These are phyloP conservation scores for Grammothele lineata DNA, from an alignment of 768 basidiomycete genomes.

Conservation along the genomic window DNA sequence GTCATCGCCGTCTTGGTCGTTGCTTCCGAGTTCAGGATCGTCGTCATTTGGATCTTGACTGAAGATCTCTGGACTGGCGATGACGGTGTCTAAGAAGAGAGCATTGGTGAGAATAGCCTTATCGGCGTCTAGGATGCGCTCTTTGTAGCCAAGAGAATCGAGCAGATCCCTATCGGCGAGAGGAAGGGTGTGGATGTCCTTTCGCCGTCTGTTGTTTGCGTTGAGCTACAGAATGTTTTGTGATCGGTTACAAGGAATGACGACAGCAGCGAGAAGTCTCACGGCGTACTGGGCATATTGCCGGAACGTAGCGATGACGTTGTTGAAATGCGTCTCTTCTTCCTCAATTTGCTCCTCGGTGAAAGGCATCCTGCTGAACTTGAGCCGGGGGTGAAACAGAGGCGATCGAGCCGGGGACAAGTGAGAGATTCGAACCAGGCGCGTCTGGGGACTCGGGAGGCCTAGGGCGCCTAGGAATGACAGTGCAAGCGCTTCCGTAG, in stretches of 20 bases:
- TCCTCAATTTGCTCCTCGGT: constrained; percentile 36
- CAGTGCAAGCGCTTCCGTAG: no score
- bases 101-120: constrained; percentile 77
- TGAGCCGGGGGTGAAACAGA: no score
- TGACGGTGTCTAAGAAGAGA: constrained; percentile 68
- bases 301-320: constrained; percentile 71
- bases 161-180: constrained; percentile 67
- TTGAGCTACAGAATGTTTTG: constrained; percentile 36
- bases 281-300: constrained; percentile 77
- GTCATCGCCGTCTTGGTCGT: neutral
- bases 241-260: no score
- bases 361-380: constrained; percentile 18
- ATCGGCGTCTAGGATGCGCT: constrained; percentile 78
- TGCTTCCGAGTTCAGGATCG: neutral
- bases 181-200: constrained; percentile 72
- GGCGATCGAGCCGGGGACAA: no score
- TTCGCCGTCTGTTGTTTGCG: constrained; percentile 64
- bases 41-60: constrained; percentile 39
- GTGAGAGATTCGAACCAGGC: no score
- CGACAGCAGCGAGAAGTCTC: constrained; percentile 16
- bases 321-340: constrained; percentile 70
- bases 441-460: no score
- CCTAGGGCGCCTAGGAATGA: no score
- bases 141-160: constrained; percentile 64
- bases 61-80: constrained; percentile 80